These are phyloP conservation scores for Massarina eburnea DNA, from an alignment of 2,329 filamentous ascomycete genomes.

Conservation along the genomic window DNA sequence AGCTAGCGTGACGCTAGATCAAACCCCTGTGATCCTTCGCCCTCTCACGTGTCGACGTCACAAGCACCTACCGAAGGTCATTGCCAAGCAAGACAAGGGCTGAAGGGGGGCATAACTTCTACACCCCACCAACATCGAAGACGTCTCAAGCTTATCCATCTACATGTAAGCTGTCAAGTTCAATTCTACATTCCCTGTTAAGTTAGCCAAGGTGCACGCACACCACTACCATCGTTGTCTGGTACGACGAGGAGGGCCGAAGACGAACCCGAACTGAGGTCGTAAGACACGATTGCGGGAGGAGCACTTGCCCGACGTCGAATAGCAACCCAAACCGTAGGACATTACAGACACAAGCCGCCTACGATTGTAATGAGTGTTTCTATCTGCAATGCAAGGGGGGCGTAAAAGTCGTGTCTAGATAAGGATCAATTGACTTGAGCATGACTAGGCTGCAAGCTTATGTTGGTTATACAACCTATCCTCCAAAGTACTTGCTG, in stretches of 20 bases:
- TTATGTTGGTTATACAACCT: neutral
- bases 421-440: neutral
- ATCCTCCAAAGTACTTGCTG: neutral
- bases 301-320: slow-evolving; percentile 3
- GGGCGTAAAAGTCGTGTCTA: neutral
- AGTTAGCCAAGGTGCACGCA: slow-evolving; percentile 7
- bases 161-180: slow-evolving; percentile 3
- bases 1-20: too few species aligned
- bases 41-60: too few species aligned
- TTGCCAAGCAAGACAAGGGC: too few species aligned
- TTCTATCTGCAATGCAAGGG: neutral
- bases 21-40: too few species aligned
- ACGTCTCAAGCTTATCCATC: neutral
- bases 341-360: neutral
- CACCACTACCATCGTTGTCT: slow-evolving; percentile 5
- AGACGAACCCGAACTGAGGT: slow-evolving; percentile 6
- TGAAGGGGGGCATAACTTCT: too few species aligned
- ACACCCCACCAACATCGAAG: neutral
- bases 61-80: too few species aligned
- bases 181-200: neutral
- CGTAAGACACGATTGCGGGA: slow-evolving; percentile 3
- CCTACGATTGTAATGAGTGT: neutral
- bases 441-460: neutral
- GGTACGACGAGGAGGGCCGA: slow-evolving; percentile 4
- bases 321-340: slow-evolving; percentile 4